Base-by-base conservation (phyloP, 331 rosid genomes). In the Acacia pycnantha region DNA sequence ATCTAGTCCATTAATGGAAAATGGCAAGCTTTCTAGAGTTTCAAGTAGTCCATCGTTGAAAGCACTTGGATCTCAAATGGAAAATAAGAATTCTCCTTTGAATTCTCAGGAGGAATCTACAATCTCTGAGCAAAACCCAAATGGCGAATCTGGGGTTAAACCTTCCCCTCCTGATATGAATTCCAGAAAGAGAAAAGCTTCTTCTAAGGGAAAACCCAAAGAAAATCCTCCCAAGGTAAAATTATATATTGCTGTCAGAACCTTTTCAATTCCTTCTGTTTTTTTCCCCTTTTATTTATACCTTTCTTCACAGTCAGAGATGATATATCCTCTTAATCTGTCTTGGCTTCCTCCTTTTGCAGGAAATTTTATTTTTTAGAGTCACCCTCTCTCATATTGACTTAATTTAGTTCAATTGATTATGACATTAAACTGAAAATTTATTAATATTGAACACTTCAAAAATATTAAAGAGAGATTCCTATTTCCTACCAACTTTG, bases 11-110 rank as follows among this genome's bases (percentile, higher is more conserved):
- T 47, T 76, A 4, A 64, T 81, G 67, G 88, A 53, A 2, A 82
- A 83, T 72, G 92, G 70, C 13, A 91, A 82, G 81, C 75, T 95
- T 0, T 21, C 84, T 19, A 82, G 98, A 48, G 97, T 96, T 71
- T 90, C 90, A 13, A 96, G 99, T 47, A 94, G 91, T 24, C 97
- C 99, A 33, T 88, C 97, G 8, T 85, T 96, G 21, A 85, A 94
- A 73, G 89, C 78, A 5, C 53, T 90, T 48, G 98, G 91, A 87
- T 86, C 97, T 80, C 95, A 94, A 69, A 81, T 77, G 56, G 89
- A 87, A 59, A 90, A 77, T 83, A 87, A 74, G 59, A 84, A 83
- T 82, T 76, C 88, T 35, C 87, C 73, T 27, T 26, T 72, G 31
- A 31, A 86, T 89, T 90, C 94, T 35, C 95, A 82, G 76, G 97